Evolutionary conservation across 2,329 filamentous ascomycete genomes (phyloP).

Genomic region (Fusarium palustre): DNA sequence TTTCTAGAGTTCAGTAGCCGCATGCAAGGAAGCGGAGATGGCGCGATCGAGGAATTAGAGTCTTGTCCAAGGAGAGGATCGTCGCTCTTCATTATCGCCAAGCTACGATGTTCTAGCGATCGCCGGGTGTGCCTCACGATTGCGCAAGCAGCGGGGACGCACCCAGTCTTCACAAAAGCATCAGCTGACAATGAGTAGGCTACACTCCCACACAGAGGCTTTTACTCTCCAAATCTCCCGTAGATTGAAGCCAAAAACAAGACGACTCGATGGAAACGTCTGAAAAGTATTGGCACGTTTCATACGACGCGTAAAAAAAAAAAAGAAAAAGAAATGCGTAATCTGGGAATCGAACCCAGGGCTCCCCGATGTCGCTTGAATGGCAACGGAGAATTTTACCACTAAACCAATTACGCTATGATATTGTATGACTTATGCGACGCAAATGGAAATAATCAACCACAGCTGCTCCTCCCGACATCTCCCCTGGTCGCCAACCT

Average conservation of each 20-base stretch:
- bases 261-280: accelerated
- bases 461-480: no score
- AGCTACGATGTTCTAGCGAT: neutral
- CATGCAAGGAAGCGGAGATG: neutral
- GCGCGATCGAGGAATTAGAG: neutral
- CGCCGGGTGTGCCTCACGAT: neutral
- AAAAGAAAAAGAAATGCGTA: neutral
- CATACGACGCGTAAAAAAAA: neutral
- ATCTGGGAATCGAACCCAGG: slow-evolving; percentile 17
- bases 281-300: neutral
- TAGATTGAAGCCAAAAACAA: accelerated
- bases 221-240: accelerated
- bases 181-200: neutral
- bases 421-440: accelerated
- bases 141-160: neutral
- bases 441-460: accelerated
- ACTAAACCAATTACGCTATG: slow-evolving; percentile 13
- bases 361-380: neutral
- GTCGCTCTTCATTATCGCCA: neutral
- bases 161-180: neutral
- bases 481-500: neutral
- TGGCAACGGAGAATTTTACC: slow-evolving; percentile 20
- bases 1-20: neutral
- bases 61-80: neutral
- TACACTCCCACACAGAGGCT: neutral